phyloP scores from a whole-genome alignment of 225 moss, liverwort and hornwort species.

The Antitrichia curtipendula region DNA sequence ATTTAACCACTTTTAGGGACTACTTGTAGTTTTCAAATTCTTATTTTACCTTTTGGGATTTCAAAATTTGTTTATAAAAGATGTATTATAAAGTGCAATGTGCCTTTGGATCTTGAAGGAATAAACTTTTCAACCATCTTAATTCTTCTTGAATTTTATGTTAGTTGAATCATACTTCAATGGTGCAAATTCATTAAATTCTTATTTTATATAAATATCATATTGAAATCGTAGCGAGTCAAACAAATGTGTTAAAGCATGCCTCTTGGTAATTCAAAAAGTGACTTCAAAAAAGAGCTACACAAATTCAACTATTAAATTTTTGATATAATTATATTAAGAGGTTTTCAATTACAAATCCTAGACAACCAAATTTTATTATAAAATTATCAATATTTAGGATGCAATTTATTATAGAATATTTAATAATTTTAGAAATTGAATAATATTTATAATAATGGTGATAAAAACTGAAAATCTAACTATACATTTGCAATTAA shows the following conservation, averaged over 20 bases:
- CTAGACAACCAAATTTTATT: background rate
- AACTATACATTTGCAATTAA: background rate
- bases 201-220: background rate
- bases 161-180: background rate
- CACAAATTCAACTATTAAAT: background rate
- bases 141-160: background rate
- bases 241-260: accelerated
- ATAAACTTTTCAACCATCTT: too few relatives aligned
- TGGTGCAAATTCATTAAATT: accelerated
- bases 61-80: too few relatives aligned
- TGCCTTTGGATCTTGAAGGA: too few relatives aligned
- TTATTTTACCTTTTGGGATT: too few relatives aligned
- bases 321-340: background rate
- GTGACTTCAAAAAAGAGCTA: too few relatives aligned
- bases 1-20: too few relatives aligned
- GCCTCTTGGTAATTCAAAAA: background rate
- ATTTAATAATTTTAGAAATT: accelerated
- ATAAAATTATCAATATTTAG: background rate
- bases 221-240: background rate
- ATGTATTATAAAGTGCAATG: too few relatives aligned
- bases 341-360: background rate
- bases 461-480: background rate
- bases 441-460: background rate
- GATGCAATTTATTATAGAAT: background rate
- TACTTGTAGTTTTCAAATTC: too few relatives aligned